Evolutionary conservation across 202 grass and related monocot species (phyloP), one percentile per base, ranked within the genome.

Genomic region (Brachypodium distachyon): DNA sequence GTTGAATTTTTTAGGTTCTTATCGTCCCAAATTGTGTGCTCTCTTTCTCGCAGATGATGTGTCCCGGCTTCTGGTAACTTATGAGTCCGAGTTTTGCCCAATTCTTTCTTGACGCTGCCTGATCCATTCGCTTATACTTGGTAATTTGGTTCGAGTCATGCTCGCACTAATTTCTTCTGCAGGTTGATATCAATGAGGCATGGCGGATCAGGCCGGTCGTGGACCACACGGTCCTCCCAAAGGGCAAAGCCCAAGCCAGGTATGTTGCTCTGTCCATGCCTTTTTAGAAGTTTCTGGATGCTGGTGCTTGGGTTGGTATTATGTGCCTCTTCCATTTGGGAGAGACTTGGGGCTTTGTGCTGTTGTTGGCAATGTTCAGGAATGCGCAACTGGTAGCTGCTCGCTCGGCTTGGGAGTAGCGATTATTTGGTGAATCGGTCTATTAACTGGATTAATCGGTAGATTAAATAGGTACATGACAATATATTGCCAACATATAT

Each of bases 231-330:
- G 48, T 87, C 54, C 89, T 96, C 25, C 87, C 87, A 0, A 92
- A 88, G 76, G 76, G 87, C 22, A 97, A 97, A 92, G n/a, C 80
- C 18, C 84, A 90, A 81, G 93, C 89, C 76, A 97, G 85, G 93
- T 97, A 83, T 57, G 61, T 62, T 11, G 51, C 26, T 4, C 19
- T 76, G 41, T 70, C 61, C 13, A 33, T 61, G 3, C 11, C 65
- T 37, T 71, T 48, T 10, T 63, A 55, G 16, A 71, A 53, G 74
- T 40, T 77, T 84, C 46, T 36, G 12, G 65, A 64, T 72, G 74
- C 18, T 42, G 36, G 21, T 70, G 26, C 13, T 37, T 12, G n/a
- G 36, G 7, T 63, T 63, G 65, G 28, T 36, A 9, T 5, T 46
- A 47, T 28, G 29, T 12, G 47, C n/a, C 25, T 47, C 37, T 56